Percentiles rank a stretch among this genome's conserved stretches.
Evolutionary conservation across 2,329 filamentous ascomycete species (phyloP).

Genomic region (Penicillium freii): DNA sequence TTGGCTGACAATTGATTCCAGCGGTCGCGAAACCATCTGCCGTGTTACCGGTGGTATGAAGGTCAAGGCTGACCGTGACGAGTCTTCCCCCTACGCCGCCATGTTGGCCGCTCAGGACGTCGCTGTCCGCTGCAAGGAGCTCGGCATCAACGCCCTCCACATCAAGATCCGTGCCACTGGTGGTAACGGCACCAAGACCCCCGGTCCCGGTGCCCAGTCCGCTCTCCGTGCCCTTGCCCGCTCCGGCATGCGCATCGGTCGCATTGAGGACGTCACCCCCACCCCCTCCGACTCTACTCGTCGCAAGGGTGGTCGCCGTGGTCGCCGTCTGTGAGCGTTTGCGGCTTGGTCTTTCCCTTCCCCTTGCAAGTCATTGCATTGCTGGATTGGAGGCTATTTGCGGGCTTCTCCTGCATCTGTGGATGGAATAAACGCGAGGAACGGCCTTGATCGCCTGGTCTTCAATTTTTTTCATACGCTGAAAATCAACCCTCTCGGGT

Average conservation of each 20-base stretch:
- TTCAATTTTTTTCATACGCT: constrained; percentile 45
- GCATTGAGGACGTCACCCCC: constrained; percentile 99
- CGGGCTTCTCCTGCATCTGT: constrained; percentile 39
- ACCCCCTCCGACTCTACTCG: constrained; percentile 98
- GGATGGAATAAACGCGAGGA: constrained; percentile 55
- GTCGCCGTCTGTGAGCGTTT: constrained; percentile 93
- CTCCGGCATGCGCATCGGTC: constrained; percentile 99
- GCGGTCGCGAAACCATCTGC: constrained; percentile 99
- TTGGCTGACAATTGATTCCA: constrained; percentile 62
- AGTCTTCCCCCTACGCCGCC: constrained; percentile 98
- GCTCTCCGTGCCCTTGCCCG: constrained; percentile 97
- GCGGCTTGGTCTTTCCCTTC: constrained; percentile 32
- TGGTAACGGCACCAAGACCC: constrained; percentile 99
- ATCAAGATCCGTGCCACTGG: constrained; percentile 99
- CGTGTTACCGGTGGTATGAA: constrained; percentile 99
- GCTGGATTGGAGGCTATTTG: constrained; percentile 36
- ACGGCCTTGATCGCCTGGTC: constrained; percentile 53
- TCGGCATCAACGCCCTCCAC: constrained; percentile 93
- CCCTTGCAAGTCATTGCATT: constrained; percentile 29
- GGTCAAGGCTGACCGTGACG: constrained; percentile 99
- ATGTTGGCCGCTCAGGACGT: constrained; percentile 99
- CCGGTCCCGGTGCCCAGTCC: constrained; percentile 97
- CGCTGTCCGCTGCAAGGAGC: constrained; percentile 82
- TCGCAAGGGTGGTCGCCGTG: constrained; percentile 99
- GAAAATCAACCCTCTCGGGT: constrained; percentile 29